phyloP scores from a whole-genome alignment of 371 early-diverging fungal species.

The Actinomucor elegans region DNA sequence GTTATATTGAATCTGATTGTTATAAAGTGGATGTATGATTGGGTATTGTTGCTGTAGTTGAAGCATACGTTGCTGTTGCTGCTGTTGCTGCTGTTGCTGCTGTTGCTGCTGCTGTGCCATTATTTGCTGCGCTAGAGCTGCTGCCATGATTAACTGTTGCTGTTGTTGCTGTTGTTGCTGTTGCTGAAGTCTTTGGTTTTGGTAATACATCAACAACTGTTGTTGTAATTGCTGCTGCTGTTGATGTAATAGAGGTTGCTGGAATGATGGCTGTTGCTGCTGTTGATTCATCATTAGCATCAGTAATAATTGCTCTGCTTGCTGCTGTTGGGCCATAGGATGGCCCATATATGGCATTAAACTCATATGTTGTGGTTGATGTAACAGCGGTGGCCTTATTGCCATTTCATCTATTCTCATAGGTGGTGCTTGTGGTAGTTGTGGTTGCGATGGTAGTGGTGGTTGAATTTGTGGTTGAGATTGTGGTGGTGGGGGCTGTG shows the following conservation, averaged over 20 bases:
- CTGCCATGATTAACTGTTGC: not conserved
- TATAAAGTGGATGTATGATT: too few relatives aligned
- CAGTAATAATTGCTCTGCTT: not conserved
- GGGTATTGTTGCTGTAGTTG: not conserved
- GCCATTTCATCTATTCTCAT: not conserved
- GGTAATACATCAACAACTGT: not conserved
- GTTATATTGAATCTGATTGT: too few relatives aligned
- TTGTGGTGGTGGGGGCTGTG: not conserved
- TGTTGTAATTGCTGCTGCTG: not conserved
- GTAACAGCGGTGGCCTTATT: not conserved
- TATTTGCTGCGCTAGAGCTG: not conserved
- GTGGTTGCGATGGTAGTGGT: not conserved
- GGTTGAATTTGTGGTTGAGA: constrained; percentile 1
- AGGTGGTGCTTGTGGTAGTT: not conserved
- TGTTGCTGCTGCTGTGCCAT: not conserved
- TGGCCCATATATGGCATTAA: not conserved
- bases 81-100: not conserved
- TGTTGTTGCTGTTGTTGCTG: not conserved
- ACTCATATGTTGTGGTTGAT: not conserved
- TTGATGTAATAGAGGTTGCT: not conserved
- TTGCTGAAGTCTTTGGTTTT: not conserved
- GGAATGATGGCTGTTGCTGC: constrained; percentile 3
- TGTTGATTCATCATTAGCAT: constrained; percentile 7
- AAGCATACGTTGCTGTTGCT: not conserved
- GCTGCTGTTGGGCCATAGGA: not conserved